phyloP scores from a whole-genome alignment of 2,329 filamentous ascomycete species.

The Taxawa tesnikishii region DNA sequence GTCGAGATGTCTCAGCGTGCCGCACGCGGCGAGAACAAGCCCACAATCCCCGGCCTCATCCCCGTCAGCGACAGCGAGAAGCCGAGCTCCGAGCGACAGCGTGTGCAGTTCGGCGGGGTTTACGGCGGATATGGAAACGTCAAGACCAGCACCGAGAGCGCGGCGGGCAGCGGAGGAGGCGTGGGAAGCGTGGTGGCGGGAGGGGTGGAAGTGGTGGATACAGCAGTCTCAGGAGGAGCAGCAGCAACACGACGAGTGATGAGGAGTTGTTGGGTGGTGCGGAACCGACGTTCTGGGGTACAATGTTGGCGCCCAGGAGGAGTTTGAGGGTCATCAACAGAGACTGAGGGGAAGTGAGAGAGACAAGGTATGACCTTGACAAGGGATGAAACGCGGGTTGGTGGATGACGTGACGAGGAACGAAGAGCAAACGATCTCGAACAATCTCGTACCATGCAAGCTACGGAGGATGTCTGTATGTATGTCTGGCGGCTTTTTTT shows the following conservation, averaged over 20 bases:
- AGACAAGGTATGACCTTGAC: too few relatives aligned
- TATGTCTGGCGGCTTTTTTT: too few relatives aligned
- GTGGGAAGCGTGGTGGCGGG: slow-evolving; percentile 3
- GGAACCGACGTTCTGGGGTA: slow-evolving; percentile 58
- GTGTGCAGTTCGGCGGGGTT: background rate
- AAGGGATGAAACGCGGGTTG: too few relatives aligned
- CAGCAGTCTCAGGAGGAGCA: slow-evolving; percentile 21
- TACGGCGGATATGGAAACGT: background rate
- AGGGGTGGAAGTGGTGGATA: slow-evolving; percentile 9
- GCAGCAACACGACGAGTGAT: slow-evolving; percentile 34
- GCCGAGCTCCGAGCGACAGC: slow-evolving; percentile 10
- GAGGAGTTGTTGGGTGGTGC: slow-evolving; percentile 50
- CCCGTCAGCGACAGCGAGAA: slow-evolving; percentile 11
- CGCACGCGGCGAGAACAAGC: slow-evolving; percentile 25
- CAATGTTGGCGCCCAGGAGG: slow-evolving; percentile 53
- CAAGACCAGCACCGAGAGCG: slow-evolving; percentile 4
- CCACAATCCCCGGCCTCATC: slow-evolving; percentile 17
- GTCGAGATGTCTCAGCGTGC: slow-evolving; percentile 52
- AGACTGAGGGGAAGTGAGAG: slow-evolving; percentile 25
- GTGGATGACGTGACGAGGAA: too few relatives aligned
- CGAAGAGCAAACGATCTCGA: too few relatives aligned
- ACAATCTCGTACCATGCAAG: too few relatives aligned
- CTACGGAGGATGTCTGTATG: too few relatives aligned
- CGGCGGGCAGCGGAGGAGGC: slow-evolving; percentile 2
- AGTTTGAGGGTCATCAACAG: slow-evolving; percentile 58